Evolutionary conservation across 306 rosid species (phyloP).

Genomic region (Cucurbita maxima): DNA sequence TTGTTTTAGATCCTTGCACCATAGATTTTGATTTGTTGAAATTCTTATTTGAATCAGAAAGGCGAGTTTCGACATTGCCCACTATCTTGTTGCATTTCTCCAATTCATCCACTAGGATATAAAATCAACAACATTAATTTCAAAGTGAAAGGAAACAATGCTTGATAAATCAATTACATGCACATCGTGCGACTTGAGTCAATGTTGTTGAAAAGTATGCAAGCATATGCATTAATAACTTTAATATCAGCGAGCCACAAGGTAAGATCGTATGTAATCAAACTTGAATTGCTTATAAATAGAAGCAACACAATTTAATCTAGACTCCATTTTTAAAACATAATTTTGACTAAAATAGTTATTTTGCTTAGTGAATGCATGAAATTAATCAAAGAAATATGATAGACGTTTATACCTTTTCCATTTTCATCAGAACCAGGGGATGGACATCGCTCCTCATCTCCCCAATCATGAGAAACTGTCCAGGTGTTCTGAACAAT

Average conservation of each 20-base stretch:
- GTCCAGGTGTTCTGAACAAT: slow-evolving; percentile 98
- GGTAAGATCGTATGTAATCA: neutral
- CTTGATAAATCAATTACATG: neutral
- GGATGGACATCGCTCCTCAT: slow-evolving; percentile 92
- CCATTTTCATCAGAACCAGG: slow-evolving; percentile 53
- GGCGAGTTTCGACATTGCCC: slow-evolving; percentile 44
- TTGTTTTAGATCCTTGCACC: slow-evolving; percentile 35
- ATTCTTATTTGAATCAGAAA: slow-evolving; percentile 11
- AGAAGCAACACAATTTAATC: neutral
- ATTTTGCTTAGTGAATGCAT: neutral
- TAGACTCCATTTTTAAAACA: neutral
- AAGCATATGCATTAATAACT: neutral
- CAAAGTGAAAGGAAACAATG: neutral
- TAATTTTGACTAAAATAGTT: neutral
- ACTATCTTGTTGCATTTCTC: slow-evolving; percentile 91
- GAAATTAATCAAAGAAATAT: slow-evolving; percentile 4
- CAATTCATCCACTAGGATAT: slow-evolving; percentile 80
- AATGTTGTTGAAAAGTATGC: neutral
- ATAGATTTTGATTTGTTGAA: slow-evolving; percentile 40
- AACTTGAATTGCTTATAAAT: neutral
- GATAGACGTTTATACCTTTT: slow-evolving; percentile 37
- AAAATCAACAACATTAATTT: slow-evolving; percentile 10
- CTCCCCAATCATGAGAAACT: slow-evolving; percentile 88
- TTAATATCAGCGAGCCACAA: neutral
- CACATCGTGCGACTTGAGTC: neutral